phyloP scores from a whole-genome alignment of 768 basidiomycete genomes.

The Multifurca ochricompacta region DNA sequence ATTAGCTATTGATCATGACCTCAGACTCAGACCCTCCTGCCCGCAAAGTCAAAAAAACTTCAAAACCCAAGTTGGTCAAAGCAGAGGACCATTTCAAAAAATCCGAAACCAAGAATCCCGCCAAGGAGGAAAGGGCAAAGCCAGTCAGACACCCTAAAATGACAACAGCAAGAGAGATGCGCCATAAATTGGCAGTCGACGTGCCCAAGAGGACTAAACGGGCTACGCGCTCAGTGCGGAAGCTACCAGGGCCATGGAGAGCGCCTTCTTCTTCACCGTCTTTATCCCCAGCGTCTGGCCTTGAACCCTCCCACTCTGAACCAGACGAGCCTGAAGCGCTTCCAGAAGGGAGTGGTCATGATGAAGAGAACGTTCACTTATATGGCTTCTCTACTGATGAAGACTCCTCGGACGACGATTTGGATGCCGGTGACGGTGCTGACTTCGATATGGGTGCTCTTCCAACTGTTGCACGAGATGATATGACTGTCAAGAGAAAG shows the following conservation, averaged over 20 bases:
- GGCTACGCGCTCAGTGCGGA: background rate
- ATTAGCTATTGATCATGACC: background rate
- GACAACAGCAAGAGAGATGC: background rate
- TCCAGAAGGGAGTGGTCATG: constrained; percentile 27
- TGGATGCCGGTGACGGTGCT: constrained; percentile 42
- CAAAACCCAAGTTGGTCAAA: background rate
- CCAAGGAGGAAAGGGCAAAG: background rate
- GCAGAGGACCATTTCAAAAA: background rate
- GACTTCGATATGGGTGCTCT: constrained; percentile 63
- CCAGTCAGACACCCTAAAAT: constrained; percentile 1
- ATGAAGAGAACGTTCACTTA: constrained; percentile 42
- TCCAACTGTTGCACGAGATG: constrained; percentile 85
- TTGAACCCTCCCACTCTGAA: background rate
- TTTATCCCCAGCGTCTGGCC: background rate
- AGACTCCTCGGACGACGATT: constrained; percentile 72
- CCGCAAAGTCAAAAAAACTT: background rate
- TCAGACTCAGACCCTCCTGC: background rate
- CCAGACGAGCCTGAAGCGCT: constrained; percentile 3
- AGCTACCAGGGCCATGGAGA: constrained; percentile 5
- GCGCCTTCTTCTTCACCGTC: background rate
- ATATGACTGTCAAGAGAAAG: constrained; percentile 59
- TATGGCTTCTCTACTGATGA: constrained; percentile 75
- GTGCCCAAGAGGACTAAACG: background rate
- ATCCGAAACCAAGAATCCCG: constrained; percentile 2
- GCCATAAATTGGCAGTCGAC: background rate